Conservation (phyloP, 2,329 filamentous ascomycete species). For the Mariannaea sp. region DNA sequence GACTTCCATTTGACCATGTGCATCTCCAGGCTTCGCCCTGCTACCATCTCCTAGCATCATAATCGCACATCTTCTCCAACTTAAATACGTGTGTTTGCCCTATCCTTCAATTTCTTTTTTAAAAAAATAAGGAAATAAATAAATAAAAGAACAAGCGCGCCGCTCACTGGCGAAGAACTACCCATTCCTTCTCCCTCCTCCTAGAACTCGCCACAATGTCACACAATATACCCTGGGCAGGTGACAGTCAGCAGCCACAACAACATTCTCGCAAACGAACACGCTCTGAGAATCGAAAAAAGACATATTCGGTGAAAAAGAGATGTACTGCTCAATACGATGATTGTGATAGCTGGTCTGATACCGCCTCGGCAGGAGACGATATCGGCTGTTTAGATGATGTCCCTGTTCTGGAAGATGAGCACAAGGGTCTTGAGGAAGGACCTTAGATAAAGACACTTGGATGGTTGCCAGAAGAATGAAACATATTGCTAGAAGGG, state of each 20-base stretch:
- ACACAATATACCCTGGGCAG: not conserved
- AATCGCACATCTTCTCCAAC: too few relatives aligned
- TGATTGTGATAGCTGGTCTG: slow-evolving; percentile 16
- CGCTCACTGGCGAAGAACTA: not conserved
- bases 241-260: not conserved
- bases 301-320: slow-evolving; percentile 4
- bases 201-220: not conserved
- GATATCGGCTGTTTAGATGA: slow-evolving; percentile 9
- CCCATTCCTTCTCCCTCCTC: not conserved
- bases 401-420: not conserved
- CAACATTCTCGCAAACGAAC: slow-evolving; percentile 1
- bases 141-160: not conserved
- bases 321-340: slow-evolving; percentile 3
- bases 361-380: slow-evolving; percentile 15
- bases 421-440: not conserved
- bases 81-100: too few relatives aligned
- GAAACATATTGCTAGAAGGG: too few relatives aligned
- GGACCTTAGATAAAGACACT: not conserved
- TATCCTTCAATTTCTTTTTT: too few relatives aligned
- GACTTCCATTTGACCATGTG: not conserved
- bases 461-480: not conserved
- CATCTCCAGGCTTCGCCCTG: too few relatives aligned
- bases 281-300: not conserved
- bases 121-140: too few relatives aligned
- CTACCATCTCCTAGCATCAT: too few relatives aligned